Conservation (phyloP, 306 rosid species). For the Vigna nakashimae region DNA sequence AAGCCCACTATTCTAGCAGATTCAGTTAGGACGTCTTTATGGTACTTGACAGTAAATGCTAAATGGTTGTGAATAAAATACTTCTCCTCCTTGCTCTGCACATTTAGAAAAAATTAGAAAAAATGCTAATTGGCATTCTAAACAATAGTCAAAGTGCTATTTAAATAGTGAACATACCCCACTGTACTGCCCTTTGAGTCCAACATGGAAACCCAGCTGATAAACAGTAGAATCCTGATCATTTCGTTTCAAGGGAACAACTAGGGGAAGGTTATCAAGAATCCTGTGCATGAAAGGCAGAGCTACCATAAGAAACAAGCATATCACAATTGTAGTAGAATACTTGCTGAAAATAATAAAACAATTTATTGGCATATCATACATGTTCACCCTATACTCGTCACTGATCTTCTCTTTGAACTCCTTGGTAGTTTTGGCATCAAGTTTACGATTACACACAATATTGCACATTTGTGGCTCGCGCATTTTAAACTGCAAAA, state of each 20-base stretch:
- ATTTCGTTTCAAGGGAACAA: constrained; percentile 71
- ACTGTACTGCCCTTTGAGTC: constrained; percentile 81
- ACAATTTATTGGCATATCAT: constrained; percentile 39
- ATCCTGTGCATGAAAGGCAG: constrained; percentile 64
- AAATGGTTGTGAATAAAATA: constrained; percentile 89
- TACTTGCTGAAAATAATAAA: neutral
- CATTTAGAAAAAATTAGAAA: constrained; percentile 42
- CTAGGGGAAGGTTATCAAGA: constrained; percentile 95
- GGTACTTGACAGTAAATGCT: constrained; percentile 89
- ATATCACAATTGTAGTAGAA: constrained; percentile 28
- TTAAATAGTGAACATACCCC: constrained; percentile 63
- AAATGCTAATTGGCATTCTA: constrained; percentile 30
- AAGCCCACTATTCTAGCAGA: constrained; percentile 95
- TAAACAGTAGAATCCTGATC: constrained; percentile 85
- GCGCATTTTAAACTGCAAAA: constrained; percentile 92
- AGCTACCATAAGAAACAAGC: constrained; percentile 38
- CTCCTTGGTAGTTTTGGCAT: constrained; percentile 83
- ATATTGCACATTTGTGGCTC: constrained; percentile 89
- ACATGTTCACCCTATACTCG: constrained; percentile 98
- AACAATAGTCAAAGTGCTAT: constrained; percentile 38
- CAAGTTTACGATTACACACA: constrained; percentile 61
- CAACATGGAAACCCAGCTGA: constrained; percentile 90
- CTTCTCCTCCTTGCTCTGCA: constrained; percentile 88
- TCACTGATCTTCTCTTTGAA: constrained; percentile 94
- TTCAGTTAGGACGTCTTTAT: constrained; percentile 75